Conservation (phyloP, 192 early-diverging fungal genomes). For the Linnemannia exigua region DNA sequence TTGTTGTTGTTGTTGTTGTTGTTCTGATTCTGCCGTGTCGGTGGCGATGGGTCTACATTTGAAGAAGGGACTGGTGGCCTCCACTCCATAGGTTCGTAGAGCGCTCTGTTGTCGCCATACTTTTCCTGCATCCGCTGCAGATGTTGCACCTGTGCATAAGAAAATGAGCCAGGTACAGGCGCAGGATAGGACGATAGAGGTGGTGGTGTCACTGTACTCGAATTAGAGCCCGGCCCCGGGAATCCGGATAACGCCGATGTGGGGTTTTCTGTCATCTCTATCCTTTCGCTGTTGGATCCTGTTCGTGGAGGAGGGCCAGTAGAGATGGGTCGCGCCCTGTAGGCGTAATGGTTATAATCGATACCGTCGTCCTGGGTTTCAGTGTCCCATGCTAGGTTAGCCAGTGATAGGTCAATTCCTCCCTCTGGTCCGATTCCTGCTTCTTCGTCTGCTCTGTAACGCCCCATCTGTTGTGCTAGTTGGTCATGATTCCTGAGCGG, state of each 20-base stretch:
- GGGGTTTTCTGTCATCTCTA: constrained; percentile 44
- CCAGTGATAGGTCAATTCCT: constrained; percentile 40
- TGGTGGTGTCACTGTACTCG: not conserved
- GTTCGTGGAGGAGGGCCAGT: constrained; percentile 19
- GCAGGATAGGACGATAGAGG: not conserved
- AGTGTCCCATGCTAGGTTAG: constrained; percentile 48
- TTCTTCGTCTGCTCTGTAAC: constrained; percentile 21
- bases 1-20: not conserved
- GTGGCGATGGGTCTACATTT: not conserved
- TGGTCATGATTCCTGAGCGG: constrained; percentile 33
- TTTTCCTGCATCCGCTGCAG: constrained; percentile 32
- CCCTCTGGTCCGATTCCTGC: constrained; percentile 5
- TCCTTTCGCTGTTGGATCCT: constrained; percentile 13
- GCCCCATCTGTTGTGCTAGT: constrained; percentile 36
- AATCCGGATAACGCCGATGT: constrained; percentile 3
- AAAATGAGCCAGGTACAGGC: constrained; percentile 44
- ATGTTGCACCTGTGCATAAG: constrained; percentile 44
- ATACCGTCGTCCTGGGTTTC: constrained; percentile 48
- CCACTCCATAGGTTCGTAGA: constrained; percentile 50
- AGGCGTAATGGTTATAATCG: constrained; percentile 51
- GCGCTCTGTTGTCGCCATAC: constrained; percentile 32
- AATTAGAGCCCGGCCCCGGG: not conserved
- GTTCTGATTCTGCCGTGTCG: not conserved
- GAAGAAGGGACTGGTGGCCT: constrained; percentile 2
- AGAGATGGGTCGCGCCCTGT: constrained; percentile 35